Conservation (phyloP, 2,329 filamentous ascomycete genomes). For the Shiraia bambusicola region DNA sequence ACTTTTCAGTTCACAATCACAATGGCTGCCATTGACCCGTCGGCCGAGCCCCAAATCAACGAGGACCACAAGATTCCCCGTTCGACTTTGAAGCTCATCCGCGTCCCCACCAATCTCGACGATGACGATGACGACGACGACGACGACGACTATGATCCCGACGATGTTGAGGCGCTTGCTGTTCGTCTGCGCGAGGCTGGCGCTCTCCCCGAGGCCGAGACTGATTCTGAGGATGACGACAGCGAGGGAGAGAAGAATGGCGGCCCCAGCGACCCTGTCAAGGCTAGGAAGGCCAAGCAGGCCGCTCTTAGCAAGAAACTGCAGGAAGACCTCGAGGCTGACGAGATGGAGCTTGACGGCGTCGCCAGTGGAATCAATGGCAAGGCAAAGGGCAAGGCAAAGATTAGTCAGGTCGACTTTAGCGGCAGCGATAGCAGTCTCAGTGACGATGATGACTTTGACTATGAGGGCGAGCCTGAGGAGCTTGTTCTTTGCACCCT, state of each 20-base stretch:
- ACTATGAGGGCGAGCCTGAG: constrained; percentile 66
- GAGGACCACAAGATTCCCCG: constrained; percentile 58
- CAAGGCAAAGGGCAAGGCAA: constrained; percentile 55
- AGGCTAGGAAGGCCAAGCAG: constrained; percentile 83
- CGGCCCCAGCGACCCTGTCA: constrained; percentile 86
- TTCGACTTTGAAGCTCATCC: constrained; percentile 89
- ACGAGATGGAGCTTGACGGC: constrained; percentile 72
- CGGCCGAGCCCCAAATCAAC: constrained; percentile 58
- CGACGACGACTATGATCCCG: constrained; percentile 49
- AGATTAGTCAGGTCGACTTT: constrained; percentile 71
- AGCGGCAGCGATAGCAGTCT: constrained; percentile 71
- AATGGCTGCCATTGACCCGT: constrained; percentile 97
- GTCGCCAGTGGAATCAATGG: constrained; percentile 56
- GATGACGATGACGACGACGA: constrained; percentile 59
- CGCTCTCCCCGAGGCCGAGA: constrained; percentile 39
- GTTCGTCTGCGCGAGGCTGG: constrained; percentile 39
- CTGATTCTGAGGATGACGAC: constrained; percentile 53
- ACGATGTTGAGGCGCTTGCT: constrained; percentile 47
- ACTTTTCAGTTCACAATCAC: constrained; percentile 81
- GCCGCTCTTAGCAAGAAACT: constrained; percentile 77
- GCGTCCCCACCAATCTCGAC: constrained; percentile 63
- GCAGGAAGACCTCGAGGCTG: constrained; percentile 65
- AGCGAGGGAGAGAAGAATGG: constrained; percentile 76
- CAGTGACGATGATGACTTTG: constrained; percentile 47
- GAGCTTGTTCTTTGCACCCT: constrained; percentile 95